Evolutionary conservation across 2,329 filamentous ascomycete species (phyloP).

Genomic region (Cordyceps cicadae): DNA sequence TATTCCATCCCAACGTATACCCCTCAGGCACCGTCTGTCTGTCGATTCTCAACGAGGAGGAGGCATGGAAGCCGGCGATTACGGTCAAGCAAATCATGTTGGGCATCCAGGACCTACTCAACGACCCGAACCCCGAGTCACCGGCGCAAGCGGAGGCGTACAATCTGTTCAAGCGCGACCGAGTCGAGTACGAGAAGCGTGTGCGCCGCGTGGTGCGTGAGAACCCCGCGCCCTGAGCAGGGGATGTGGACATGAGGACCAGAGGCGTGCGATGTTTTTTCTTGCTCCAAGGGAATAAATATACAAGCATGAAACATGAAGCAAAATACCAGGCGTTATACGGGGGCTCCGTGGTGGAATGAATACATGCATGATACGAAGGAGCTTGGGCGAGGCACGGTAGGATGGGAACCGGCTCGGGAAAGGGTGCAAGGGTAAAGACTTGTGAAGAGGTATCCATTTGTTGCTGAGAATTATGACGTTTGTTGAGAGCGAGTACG

Average conservation of each 20-base stretch:
- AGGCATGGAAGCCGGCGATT: constrained; percentile 97
- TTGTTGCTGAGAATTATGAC: neutral
- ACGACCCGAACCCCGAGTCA: constrained; percentile 94
- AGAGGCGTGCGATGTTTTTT: neutral
- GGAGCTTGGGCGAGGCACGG: neutral
- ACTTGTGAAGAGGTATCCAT: neutral
- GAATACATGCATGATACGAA: neutral
- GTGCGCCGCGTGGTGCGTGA: constrained; percentile 81
- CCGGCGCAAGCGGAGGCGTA: constrained; percentile 96
- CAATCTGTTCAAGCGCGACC: constrained; percentile 90
- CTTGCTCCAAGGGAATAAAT: neutral
- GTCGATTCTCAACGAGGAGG: constrained; percentile 95
- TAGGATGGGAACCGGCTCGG: neutral
- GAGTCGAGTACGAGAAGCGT: constrained; percentile 77
- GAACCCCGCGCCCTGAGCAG: constrained; percentile 63
- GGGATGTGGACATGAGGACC: neutral
- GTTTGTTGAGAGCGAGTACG: neutral
- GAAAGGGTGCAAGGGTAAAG: no score
- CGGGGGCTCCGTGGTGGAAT: neutral
- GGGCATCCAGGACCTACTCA: constrained; percentile 88
- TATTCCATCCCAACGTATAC: constrained; percentile 98
- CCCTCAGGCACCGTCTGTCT: constrained; percentile 96
- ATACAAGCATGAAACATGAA: neutral
- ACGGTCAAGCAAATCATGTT: constrained; percentile 97
- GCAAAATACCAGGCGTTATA: neutral